Percentiles rank a stretch among this genome's conserved stretches.
phyloP scores from a whole-genome alignment of 768 basidiomycete species.

The Tricholoma saponaceum region DNA sequence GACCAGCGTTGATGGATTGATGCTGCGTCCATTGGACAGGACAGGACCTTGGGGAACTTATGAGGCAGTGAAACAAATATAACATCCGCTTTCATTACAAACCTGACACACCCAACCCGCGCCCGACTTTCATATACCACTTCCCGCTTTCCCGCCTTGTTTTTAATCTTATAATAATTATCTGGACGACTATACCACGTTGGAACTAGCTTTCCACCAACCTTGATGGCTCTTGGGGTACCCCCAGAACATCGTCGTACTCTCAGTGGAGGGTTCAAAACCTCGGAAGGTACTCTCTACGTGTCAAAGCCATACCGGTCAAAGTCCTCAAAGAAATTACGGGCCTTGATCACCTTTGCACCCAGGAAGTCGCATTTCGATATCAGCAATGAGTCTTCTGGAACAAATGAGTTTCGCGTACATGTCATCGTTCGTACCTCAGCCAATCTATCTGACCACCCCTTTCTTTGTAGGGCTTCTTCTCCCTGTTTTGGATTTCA shows the following conservation, averaged over 20 bases:
- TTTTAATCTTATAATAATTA: too few relatives aligned
- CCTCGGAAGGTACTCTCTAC: conserved; percentile 63
- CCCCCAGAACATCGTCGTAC: conserved; percentile 19
- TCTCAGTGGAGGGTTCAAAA: conserved; percentile 42
- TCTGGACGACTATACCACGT: not conserved
- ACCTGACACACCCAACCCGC: not conserved
- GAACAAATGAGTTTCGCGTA: conserved; percentile 83
- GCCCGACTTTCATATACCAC: not conserved
- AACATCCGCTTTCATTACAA: not conserved
- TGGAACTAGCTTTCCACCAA: conserved; percentile 14
- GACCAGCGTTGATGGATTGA: too few relatives aligned
- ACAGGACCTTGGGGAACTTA: too few relatives aligned
- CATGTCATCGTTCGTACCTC: conserved; percentile 12
- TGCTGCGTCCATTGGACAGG: too few relatives aligned
- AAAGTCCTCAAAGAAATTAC: conserved; percentile 67
- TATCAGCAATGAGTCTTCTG: conserved; percentile 66
- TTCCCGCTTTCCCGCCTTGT: not conserved
- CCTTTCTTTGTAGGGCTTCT: conserved; percentile 69
- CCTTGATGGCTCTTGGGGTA: not conserved
- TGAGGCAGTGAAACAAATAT: too few relatives aligned
- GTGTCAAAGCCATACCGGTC: conserved; percentile 77
- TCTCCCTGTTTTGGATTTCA: conserved; percentile 90
- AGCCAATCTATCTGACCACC: conserved; percentile 2
- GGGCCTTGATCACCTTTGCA: conserved; percentile 81
- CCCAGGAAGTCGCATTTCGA: conserved; percentile 87